A percentile compares a stretch with the other conserved stretches of the same genome.
phyloP scores from a whole-genome alignment of 306 rosid species.

The Cucurbita ficifolia region DNA sequence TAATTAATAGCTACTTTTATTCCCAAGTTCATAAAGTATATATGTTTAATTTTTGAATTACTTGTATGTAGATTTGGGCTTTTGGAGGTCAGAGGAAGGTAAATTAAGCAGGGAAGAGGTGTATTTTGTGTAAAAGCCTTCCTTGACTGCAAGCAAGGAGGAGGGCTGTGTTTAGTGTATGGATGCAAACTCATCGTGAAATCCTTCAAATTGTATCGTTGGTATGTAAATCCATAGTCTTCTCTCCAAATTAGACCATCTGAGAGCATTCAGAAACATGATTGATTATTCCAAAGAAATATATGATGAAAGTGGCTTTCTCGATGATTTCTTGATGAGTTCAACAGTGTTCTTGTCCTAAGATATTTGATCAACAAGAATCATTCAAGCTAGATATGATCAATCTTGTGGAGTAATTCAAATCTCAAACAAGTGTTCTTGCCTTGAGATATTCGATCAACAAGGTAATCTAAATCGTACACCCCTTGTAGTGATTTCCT shows the following conservation, averaged over 20 bases:
- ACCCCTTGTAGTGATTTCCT: too few relatives aligned
- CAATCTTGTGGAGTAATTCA: too few relatives aligned
- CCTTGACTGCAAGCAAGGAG: neutral
- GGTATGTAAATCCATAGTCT: neutral
- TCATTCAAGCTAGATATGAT: too few relatives aligned
- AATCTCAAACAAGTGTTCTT: too few relatives aligned
- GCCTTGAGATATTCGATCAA: too few relatives aligned
- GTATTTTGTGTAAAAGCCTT: neutral
- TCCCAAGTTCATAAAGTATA: neutral
- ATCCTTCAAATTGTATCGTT: neutral
- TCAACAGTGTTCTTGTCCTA: neutral
- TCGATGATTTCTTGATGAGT: too few relatives aligned
- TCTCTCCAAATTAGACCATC: neutral
- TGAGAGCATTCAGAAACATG: neutral
- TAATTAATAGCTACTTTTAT: neutral
- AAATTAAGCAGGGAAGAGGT: conserved; percentile 9
- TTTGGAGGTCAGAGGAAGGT: conserved; percentile 38
- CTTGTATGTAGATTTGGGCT: conserved; percentile 38
- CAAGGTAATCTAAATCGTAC: too few relatives aligned
- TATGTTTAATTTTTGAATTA: neutral
- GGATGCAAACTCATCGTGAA: neutral
- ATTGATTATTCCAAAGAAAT: neutral
- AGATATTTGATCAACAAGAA: too few relatives aligned
- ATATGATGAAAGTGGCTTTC: neutral
- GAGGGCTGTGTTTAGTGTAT: neutral